Base-by-base conservation (phyloP, 1,139 yeast species). In the Wickerhamiella infanticola region DNA sequence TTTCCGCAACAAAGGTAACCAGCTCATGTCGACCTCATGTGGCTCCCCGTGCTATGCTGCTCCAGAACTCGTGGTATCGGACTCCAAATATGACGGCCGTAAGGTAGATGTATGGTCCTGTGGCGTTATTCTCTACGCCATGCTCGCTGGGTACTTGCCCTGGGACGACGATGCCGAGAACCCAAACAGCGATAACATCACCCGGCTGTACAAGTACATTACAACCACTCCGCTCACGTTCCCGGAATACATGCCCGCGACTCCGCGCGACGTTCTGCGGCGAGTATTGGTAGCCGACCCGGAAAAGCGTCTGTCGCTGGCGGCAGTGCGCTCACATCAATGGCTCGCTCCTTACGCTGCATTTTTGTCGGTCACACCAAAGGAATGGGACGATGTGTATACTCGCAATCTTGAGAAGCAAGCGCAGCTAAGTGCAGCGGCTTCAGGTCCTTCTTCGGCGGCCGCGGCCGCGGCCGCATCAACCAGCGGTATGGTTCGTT, bases 11-110 rank as follows among this genome's bases (percentile, higher is more conserved):
- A 49, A 51, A 41, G 53, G 55, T 11, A 69, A 69, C 53, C 95
- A 85, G 60, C 68, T 85, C 47, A 90, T 90, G 98, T 81, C 80
- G 61, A 90, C 98, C 1, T 79, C 90, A 43, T 90, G 99, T 64
- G 99, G 99, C 1, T 84, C 95, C 5, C 98, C 98, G 0, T 88
- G 98, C 63, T 90, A 90, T 63, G 97, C 97, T 0, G 98, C 98
- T 3, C 98, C 98, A 0, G 98, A 90, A 63, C 68, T 90, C 50
- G 98, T 90, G 3, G 80, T 88, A 39, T 80, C 93, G 11, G 88
- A 81, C 55, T 42, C 43, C 73, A 77, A 46, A 23, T 90, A 90
- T 61, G 86, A 82, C 55, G 96, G 95, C n/a, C 74, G 86, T 52
- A 86, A 84, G 62, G 96, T 85, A 25, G 98, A 90, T 63, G 81